Percentiles rank a stretch among this genome's conserved stretches.
phyloP scores from a whole-genome alignment of 495 filamentous ascomycete species.

The Penicillium angulare region DNA sequence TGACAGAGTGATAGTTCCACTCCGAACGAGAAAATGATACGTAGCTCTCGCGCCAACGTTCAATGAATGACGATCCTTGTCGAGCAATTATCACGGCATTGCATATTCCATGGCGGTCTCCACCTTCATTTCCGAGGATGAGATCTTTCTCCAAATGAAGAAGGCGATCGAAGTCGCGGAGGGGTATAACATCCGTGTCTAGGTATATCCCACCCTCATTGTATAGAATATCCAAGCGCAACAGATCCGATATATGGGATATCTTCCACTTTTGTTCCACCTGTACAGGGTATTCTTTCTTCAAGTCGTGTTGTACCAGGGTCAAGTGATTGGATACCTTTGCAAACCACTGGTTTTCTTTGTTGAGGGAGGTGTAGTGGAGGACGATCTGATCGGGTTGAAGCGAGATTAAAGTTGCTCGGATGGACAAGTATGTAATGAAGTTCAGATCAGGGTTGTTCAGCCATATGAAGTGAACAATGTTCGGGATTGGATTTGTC shows the following conservation, averaged over 20 bases:
- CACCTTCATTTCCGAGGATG: constrained; percentile 45
- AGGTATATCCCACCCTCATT: constrained; percentile 44
- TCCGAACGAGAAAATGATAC: constrained; percentile 34
- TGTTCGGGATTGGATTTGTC: constrained; percentile 45
- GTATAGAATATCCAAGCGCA: constrained; percentile 41
- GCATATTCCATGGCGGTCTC: constrained; percentile 44
- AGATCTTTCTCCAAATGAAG: constrained; percentile 27
- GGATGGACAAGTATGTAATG: constrained; percentile 44
- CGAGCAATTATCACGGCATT: constrained; percentile 47
- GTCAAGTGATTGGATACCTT: constrained; percentile 37
- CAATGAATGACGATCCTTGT: constrained; percentile 37
- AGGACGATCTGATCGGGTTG: constrained; percentile 40
- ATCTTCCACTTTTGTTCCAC: constrained; percentile 34
- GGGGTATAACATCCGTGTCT: constrained; percentile 16
- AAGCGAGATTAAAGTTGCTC: constrained; percentile 42
- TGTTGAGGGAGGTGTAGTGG: constrained; percentile 44
- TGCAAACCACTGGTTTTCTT: constrained; percentile 41
- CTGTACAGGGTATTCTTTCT: constrained; percentile 22
- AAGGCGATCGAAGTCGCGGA: constrained; percentile 11
- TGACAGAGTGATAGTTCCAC: constrained; percentile 48
- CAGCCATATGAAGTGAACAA: constrained; percentile 47
- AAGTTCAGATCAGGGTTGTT: constrained; percentile 39
- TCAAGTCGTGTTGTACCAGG: constrained; percentile 40
- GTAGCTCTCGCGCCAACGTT: constrained; percentile 43
- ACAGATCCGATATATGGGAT: constrained; percentile 43